These are phyloP conservation scores for Pseudogymnoascus sp. DNA, from an alignment of 2,329 filamentous ascomycete species.

Conservation along the genomic window DNA sequence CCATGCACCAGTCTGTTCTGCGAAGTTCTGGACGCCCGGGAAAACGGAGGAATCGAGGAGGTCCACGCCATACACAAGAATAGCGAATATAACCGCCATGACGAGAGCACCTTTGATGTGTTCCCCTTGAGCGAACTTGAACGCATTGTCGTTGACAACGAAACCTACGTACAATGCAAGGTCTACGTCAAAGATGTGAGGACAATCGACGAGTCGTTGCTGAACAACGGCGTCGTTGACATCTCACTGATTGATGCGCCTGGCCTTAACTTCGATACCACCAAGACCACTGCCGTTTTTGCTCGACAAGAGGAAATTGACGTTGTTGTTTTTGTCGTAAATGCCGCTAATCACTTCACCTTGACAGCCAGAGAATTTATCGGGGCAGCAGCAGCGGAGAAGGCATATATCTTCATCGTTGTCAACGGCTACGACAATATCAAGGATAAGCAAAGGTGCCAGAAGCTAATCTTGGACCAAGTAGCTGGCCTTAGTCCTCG, in stretches of 20 bases:
- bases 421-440: constrained; percentile 97
- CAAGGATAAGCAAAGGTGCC: constrained; percentile 79
- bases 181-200: constrained; percentile 90
- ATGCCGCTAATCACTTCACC: constrained; percentile 95
- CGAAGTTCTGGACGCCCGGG: constrained; percentile 84
- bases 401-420: constrained; percentile 98
- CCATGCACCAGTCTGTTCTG: constrained; percentile 98
- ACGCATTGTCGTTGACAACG: constrained; percentile 81
- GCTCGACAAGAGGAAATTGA: constrained; percentile 97
- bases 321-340: constrained; percentile 96
- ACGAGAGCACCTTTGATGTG: constrained; percentile 90
- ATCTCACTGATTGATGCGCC: constrained; percentile 96
- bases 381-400: constrained; percentile 87
- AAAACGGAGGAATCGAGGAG: constrained; percentile 87
- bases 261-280: constrained; percentile 88
- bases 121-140: constrained; percentile 73
- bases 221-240: constrained; percentile 96
- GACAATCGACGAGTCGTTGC: constrained; percentile 80
- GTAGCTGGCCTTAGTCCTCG: constrained; percentile 79
- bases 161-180: constrained; percentile 88
- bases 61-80: constrained; percentile 91
- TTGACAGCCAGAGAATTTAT: constrained; percentile 98
- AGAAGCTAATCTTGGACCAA: constrained; percentile 90
- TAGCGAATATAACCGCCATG: constrained; percentile 70
- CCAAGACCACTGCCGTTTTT: constrained; percentile 96